Base-by-base conservation (phyloP, 495 filamentous ascomycete genomes). In the Astrothelium subdiscretum region DNA sequence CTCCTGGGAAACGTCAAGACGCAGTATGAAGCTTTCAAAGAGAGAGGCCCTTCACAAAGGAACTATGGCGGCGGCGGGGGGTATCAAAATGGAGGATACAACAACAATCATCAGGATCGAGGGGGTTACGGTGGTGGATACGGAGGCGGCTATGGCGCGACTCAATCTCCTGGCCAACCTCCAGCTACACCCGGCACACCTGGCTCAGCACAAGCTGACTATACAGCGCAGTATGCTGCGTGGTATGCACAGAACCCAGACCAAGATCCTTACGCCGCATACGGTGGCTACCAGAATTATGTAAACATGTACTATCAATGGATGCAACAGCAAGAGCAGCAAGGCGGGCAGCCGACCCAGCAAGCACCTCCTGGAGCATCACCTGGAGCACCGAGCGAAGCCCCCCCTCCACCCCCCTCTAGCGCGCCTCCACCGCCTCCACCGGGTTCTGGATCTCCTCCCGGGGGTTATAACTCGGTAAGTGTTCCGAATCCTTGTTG, bases 11-110 rank as follows among this genome's bases (percentile, higher is more conserved):
- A 92, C 63, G 94, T 98, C 18, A 84, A 83, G 65, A 81, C 89
- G 59, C 84, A 92, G 66, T 97, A 96, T 69, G 85, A 97, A 68
- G 81, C 83, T 24, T 95, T 94, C 78, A 97, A 96, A 75, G 85
- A 83, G 65, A 87, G 91, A 27, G 88, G 89, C 11, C 84, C 83
- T 29, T 88, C 88, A 54, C 87, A 87, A 58, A 76, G 77, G 22
- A 79, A 80, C 24, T 87, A 85, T 65, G 80, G 80, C n/a, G 79
- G 70, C 15, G 69, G 73, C 61, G 73, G 73, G 38, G 72, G 73
- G 42, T 71, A 69, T 15, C 12, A 29, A 20, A 54, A 54, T 15
- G 24, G 66, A 18, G 59, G 59, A 11, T 61, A 61, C 59, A 31
- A 31, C 20, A 61, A 61, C 38, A 42, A 48, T 31, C 29, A 35